Percentiles rank a stretch among this genome's conserved stretches.
These are phyloP conservation scores for Glycine tomentella DNA, from an alignment of 306 rosid species.

Conservation along the genomic window DNA sequence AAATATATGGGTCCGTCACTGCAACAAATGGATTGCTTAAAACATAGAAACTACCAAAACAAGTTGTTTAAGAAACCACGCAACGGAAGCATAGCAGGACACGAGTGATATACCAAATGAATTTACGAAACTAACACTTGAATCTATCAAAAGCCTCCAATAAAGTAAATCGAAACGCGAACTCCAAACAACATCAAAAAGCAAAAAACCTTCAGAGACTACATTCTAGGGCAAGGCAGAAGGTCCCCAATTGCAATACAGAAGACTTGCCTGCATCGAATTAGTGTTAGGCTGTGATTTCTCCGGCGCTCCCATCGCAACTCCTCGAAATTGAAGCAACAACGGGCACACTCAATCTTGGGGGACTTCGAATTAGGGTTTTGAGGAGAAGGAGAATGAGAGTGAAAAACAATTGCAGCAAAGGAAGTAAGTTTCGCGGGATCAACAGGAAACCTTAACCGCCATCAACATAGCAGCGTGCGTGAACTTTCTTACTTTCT, in stretches of 20 bases:
- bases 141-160: constrained; percentile 28
- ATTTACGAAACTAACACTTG: constrained; percentile 23
- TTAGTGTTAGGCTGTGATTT: constrained; percentile 73
- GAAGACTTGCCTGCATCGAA: constrained; percentile 88
- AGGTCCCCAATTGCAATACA: constrained; percentile 45
- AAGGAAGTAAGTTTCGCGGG: constrained; percentile 55
- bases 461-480: constrained; percentile 67
- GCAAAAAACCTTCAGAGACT: constrained; percentile 28
- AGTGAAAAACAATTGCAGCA: constrained; percentile 43
- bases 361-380: constrained; percentile 71
- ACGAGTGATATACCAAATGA: neutral
- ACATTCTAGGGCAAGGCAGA: constrained; percentile 50
- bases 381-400: constrained; percentile 49
- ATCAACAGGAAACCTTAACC: constrained; percentile 84
- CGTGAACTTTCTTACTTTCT: too few species aligned
- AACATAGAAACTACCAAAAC: constrained; percentile 25
- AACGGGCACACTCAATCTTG: constrained; percentile 45
- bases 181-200: constrained; percentile 42
- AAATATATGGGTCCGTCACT: neutral
- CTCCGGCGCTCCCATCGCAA: constrained; percentile 89
- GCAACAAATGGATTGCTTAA: neutral
- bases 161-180: constrained; percentile 42
- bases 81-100: constrained; percentile 7
- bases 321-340: constrained; percentile 47
- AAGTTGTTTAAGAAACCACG: constrained; percentile 1